phyloP scores from a whole-genome alignment of 352 stramenopile genomes.

The Phytophthora lateralis region DNA sequence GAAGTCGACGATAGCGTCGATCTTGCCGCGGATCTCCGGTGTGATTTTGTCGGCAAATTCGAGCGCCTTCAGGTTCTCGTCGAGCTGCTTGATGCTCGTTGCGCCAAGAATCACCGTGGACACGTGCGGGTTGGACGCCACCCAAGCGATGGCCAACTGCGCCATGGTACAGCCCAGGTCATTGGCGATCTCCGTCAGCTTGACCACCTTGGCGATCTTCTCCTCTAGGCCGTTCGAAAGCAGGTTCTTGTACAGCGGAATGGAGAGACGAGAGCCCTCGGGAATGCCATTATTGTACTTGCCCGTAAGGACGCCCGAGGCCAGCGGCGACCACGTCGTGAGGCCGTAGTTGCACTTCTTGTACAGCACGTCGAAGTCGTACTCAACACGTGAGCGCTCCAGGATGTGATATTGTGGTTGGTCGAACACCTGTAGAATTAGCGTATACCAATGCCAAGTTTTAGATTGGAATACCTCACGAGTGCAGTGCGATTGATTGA shows the following conservation, averaged over 20 bases:
- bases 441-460: background rate
- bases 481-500: conserved; percentile 5
- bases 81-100: conserved; percentile 65
- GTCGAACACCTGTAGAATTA: conserved; percentile 45
- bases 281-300: conserved; percentile 87
- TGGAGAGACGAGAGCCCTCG: conserved; percentile 64
- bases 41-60: conserved; percentile 75
- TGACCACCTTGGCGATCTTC: conserved; percentile 48
- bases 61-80: conserved; percentile 79
- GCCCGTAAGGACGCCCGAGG: conserved; percentile 71
- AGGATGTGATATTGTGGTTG: conserved; percentile 83
- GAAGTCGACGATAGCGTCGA: conserved; percentile 73
- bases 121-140: conserved; percentile 58
- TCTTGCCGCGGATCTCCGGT: conserved; percentile 63
- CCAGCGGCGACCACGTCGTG: conserved; percentile 77
- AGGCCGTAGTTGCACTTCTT: conserved; percentile 77
- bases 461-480: background rate
- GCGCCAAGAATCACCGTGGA: conserved; percentile 68
- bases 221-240: conserved; percentile 56
- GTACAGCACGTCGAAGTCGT: conserved; percentile 73
- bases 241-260: conserved; percentile 55
- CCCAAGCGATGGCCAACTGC: conserved; percentile 70
- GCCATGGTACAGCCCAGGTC: conserved; percentile 63
- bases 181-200: conserved; percentile 61
- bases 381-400: conserved; percentile 69